Evolutionary conservation across 495 filamentous ascomycete genomes (phyloP).

Genomic region (Ascobolus immersus): DNA sequence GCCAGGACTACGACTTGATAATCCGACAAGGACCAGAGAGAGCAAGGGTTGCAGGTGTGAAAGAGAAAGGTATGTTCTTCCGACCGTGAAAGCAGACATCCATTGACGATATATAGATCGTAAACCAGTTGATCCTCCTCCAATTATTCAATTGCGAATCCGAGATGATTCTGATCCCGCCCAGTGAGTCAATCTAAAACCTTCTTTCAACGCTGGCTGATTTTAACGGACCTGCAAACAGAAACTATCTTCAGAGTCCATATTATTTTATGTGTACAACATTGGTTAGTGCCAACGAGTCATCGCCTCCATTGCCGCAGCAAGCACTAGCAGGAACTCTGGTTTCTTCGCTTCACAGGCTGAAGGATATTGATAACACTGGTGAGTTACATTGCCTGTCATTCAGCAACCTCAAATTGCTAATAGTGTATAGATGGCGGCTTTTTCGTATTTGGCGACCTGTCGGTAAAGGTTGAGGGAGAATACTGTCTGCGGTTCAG

Average conservation of each 20-base stretch:
- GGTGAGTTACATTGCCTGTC: slow-evolving; percentile 23
- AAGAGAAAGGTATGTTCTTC: slow-evolving; percentile 34
- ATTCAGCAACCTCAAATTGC: slow-evolving; percentile 1
- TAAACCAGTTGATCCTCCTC: slow-evolving; percentile 79
- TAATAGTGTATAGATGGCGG: slow-evolving; percentile 39
- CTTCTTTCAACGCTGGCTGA: slow-evolving; percentile 4
- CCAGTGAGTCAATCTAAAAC: slow-evolving; percentile 27
- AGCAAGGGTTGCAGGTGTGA: slow-evolving; percentile 43
- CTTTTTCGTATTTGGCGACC: slow-evolving; percentile 91
- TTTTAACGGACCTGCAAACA: slow-evolving; percentile 16
- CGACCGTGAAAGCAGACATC: slow-evolving; percentile 1
- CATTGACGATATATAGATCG: slow-evolving; percentile 32
- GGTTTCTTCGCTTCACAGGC: slow-evolving; percentile 72
- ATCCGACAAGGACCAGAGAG: slow-evolving; percentile 41
- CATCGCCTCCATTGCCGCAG: slow-evolving; percentile 25
- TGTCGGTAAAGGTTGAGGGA: slow-evolving; percentile 65
- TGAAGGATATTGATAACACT: slow-evolving; percentile 75
- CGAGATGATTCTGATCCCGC: slow-evolving; percentile 42
- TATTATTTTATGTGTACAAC: slow-evolving; percentile 63
- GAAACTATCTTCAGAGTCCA: slow-evolving; percentile 48
- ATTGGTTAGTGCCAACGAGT: slow-evolving; percentile 35
- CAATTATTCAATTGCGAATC: slow-evolving; percentile 64
- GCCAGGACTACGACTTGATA: slow-evolving; percentile 31
- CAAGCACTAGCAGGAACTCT: slow-evolving; percentile 48
- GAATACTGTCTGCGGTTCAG: slow-evolving; percentile 59